Evolutionary conservation across 139 green algal species (phyloP).

Genomic region (Diplosphaera chodatii): DNA sequence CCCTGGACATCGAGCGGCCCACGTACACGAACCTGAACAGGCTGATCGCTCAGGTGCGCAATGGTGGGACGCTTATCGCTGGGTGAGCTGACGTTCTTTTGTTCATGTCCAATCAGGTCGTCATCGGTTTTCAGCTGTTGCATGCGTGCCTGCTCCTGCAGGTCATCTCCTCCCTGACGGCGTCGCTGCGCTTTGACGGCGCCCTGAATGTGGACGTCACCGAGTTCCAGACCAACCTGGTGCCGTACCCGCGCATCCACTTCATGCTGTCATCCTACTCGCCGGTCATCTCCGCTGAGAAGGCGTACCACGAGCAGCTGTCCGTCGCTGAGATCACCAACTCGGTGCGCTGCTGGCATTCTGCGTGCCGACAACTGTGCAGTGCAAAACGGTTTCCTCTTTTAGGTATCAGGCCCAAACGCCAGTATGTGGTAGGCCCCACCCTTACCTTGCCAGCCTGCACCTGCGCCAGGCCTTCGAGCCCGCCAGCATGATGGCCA

Average conservation of each 20-base stretch:
- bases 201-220: conserved; percentile 96
- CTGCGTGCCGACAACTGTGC: too few relatives aligned
- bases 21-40: conserved; percentile 98
- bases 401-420: too few relatives aligned
- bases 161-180: conserved; percentile 94
- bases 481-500: conserved; percentile 95
- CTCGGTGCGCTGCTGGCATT: conserved; percentile 15
- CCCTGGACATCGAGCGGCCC: conserved; percentile 92
- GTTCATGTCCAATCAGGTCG: too few relatives aligned
- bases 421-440: too few relatives aligned
- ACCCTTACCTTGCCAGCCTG: too few relatives aligned
- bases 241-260: conserved; percentile 98
- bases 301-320: conserved; percentile 98
- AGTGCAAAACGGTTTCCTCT: too few relatives aligned
- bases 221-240: conserved; percentile 99
- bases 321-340: conserved; percentile 98
- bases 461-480: conserved; percentile 65
- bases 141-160: conserved; percentile 20
- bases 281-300: conserved; percentile 97
- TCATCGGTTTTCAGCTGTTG: neutral
- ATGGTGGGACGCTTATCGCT: too few relatives aligned
- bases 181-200: conserved; percentile 92
- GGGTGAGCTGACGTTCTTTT: too few relatives aligned
- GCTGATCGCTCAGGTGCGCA: conserved; percentile 72
- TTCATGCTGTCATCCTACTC: conserved; percentile 98